Conservation (phyloP, 257 asterid species). For the Solanum phureja region DNA sequence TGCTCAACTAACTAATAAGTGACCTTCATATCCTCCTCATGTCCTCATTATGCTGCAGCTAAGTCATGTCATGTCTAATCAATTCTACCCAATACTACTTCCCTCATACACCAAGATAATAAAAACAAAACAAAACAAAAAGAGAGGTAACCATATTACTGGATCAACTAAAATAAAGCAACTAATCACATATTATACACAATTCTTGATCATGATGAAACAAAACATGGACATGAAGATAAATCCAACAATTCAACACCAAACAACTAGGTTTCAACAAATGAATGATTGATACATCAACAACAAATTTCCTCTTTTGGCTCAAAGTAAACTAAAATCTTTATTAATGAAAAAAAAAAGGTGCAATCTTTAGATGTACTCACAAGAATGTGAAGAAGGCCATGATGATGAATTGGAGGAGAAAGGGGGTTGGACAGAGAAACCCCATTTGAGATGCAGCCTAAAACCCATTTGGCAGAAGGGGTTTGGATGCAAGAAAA, state of each 20-base stretch:
- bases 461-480: slow-evolving; percentile 49
- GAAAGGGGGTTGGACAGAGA: slow-evolving; percentile 49
- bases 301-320: neutral
- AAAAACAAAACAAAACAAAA: no score
- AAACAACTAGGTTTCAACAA: neutral
- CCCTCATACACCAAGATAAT: neutral
- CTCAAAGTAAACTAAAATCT: neutral
- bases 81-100: neutral
- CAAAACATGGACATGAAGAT: neutral
- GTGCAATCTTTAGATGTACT: neutral
- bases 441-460: slow-evolving; percentile 57
- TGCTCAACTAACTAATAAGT: neutral
- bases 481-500: neutral
- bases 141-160: neutral
- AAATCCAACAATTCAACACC: neutral
- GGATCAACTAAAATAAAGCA: neutral
- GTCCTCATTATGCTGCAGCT: neutral
- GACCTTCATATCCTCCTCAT: neutral
- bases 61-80: neutral
- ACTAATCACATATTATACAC: neutral
- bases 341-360: neutral
- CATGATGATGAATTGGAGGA: slow-evolving; percentile 45
- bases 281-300: neutral
- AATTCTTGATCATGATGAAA: neutral
- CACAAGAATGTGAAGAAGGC: slow-evolving; percentile 29